Evolutionary conservation across 768 basidiomycete species (phyloP).

Genomic region (Lentinus brumalis): DNA sequence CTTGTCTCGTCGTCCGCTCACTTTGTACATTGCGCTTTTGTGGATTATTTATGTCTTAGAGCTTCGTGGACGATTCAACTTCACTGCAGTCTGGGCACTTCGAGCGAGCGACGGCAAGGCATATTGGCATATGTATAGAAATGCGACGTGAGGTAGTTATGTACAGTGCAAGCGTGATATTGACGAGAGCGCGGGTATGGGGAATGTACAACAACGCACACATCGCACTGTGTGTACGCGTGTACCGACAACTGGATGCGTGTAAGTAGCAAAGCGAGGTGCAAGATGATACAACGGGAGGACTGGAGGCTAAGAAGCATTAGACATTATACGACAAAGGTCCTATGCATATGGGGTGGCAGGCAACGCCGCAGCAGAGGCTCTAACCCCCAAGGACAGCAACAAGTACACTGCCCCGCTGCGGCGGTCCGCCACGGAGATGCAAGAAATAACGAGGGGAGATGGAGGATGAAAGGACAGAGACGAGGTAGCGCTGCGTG

Average conservation of each 20-base stretch:
- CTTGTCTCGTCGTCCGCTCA: background rate
- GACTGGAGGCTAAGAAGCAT: conserved; percentile 3
- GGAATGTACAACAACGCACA: conserved; percentile 21
- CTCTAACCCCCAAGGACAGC: conserved; percentile 11
- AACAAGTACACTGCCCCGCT: conserved; percentile 18
- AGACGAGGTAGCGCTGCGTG: background rate
- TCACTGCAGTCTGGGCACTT: background rate
- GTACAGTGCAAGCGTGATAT: conserved; percentile 13
- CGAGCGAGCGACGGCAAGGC: background rate
- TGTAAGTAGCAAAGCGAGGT: background rate
- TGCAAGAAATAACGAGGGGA: background rate
- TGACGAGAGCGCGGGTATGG: conserved; percentile 11
- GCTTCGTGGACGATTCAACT: too few species aligned
- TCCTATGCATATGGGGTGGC: conserved; percentile 4
- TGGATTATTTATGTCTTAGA: conserved; percentile 4
- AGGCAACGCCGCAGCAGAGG: conserved; percentile 7
- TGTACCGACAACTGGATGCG: conserved; percentile 11
- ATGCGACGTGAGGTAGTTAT: conserved; percentile 5
- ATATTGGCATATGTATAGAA: conserved; percentile 1
- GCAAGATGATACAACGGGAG: conserved; percentile 3
- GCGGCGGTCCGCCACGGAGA: background rate
- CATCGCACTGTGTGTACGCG: conserved; percentile 11
- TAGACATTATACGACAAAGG: conserved; percentile 11
- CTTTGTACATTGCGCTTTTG: conserved; percentile 6
- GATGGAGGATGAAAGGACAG: background rate